Conservation (phyloP, 2,329 filamentous ascomycete species). For the Colletotrichum sp. region DNA sequence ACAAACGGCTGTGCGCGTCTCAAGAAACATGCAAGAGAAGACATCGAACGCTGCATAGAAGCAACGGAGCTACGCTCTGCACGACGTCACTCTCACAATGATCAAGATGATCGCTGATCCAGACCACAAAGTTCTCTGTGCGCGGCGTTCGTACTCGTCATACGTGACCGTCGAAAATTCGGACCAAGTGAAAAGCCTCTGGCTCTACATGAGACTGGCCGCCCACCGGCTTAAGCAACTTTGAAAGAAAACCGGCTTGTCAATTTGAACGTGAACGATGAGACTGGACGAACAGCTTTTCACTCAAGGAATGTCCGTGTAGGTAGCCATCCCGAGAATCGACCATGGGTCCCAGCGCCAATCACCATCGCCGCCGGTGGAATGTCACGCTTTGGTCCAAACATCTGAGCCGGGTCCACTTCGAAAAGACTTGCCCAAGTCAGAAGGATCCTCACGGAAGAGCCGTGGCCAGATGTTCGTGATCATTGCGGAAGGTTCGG, state of each 20-base stretch:
- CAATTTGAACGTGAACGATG: neutral
- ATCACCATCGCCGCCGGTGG: neutral
- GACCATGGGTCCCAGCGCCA: neutral
- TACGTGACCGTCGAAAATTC: neutral
- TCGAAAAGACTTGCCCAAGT: neutral
- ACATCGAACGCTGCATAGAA: constrained; percentile 11
- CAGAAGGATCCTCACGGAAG: neutral
- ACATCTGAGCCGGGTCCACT: neutral
- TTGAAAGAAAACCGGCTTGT: neutral
- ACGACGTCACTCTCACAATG: neutral
- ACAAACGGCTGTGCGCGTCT: neutral
- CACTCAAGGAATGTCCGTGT: neutral
- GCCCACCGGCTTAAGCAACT: neutral
- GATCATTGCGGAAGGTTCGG: neutral
- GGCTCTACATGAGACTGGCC: neutral
- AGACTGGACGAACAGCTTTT: constrained; percentile 9
- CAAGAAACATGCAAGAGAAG: neutral
- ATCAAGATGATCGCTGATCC: neutral
- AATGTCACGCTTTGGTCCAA: neutral
- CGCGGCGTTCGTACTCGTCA: neutral
- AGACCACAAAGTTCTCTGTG: neutral
- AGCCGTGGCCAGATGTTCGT: neutral
- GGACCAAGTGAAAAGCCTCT: neutral
- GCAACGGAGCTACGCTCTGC: neutral
- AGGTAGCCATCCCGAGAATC: neutral